Evolutionary conservation across 2,329 filamentous ascomycete genomes (phyloP), one percentile per base, ranked within the genome.

Genomic region (Mycosphaerella arachidis): DNA sequence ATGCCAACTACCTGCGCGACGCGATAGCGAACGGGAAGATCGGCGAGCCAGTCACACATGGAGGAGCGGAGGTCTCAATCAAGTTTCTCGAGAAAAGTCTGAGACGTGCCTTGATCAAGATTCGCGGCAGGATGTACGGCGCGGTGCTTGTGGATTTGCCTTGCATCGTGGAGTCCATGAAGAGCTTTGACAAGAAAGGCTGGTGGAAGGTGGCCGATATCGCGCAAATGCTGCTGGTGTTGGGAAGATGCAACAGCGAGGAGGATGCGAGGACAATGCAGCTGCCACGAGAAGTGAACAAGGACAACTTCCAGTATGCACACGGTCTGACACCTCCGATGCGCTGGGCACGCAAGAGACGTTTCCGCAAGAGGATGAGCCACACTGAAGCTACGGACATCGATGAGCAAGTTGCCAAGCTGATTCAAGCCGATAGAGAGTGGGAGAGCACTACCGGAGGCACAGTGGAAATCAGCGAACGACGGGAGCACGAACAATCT

Each of bases 191-290:
- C 72, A 87, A 87, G 70, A 91, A 90, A 70, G 84, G 87, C 18
- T 91, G 92, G 80, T 91, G 92, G 79, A 96, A 96, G 77, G 89
- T 90, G 8, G 89, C 90, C 33, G 92, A 96, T 71, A 85, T 96
- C 35, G 91, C 88, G 67, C 91, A 96, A 77, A 95, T 96, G 89
- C 82, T 96, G 37, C 78, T 95, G 7, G 89, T 93, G 1, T 84
- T 92, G 59, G 87, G 88, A 8, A 79, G 76, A 33, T 87, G 93
- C 18, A 77, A 80, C 51, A 86, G 75, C 71, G 73, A 84, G 71
- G 77, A 80, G 1, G 76, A 80, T 57, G 78, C 78, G 2, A 79
- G 76, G 63, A 73, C 73, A 53, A 74, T 69, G 56, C 82, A 87
- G n/a, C 78, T 95, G 13, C 92, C 92, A 1, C 75, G 80, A 56